phyloP scores from a whole-genome alignment of 306 rosid genomes.

The Mimosa pudica region DNA sequence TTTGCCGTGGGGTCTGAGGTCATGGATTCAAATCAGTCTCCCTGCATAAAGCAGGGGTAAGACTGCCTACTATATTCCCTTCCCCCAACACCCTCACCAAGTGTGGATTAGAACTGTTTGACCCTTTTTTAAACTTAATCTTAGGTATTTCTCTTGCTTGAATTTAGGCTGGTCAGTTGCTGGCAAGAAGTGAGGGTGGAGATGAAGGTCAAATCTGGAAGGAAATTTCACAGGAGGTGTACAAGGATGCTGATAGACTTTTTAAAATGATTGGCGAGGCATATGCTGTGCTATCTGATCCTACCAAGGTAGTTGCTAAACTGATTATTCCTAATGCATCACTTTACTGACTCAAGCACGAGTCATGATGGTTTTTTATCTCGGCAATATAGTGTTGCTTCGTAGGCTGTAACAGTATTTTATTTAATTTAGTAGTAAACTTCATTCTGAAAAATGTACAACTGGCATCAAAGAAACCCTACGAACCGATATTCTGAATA shows the following conservation, averaged over 20 bases:
- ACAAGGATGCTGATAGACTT: slow-evolving; percentile 89
- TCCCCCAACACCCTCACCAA: too few species aligned
- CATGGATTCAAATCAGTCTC: too few species aligned
- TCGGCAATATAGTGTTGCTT: neutral
- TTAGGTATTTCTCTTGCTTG: slow-evolving; percentile 15
- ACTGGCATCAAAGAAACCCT: slow-evolving; percentile 18
- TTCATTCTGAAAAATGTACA: slow-evolving; percentile 13
- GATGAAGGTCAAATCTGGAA: slow-evolving; percentile 84
- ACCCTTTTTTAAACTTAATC: slow-evolving; percentile 16
- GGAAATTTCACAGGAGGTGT: slow-evolving; percentile 77
- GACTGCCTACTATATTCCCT: too few species aligned
- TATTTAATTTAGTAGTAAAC: neutral
- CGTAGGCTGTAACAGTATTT: too few species aligned
- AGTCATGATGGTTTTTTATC: neutral
- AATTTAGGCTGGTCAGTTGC: slow-evolving; percentile 83
- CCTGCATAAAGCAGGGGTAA: too few species aligned
- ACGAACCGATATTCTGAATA: slow-evolving; percentile 17
- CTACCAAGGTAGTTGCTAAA: slow-evolving; percentile 60
- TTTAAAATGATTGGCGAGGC: slow-evolving; percentile 98
- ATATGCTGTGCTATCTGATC: slow-evolving; percentile 85
- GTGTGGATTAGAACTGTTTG: too few species aligned
- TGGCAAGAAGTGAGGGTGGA: slow-evolving; percentile 82
- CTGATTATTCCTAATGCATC: slow-evolving; percentile 24
- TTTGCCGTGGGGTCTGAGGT: too few species aligned
- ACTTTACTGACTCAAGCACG: neutral